Base-by-base conservation (phyloP, 345 rosid genomes). In the Eucalyptus victrix region DNA sequence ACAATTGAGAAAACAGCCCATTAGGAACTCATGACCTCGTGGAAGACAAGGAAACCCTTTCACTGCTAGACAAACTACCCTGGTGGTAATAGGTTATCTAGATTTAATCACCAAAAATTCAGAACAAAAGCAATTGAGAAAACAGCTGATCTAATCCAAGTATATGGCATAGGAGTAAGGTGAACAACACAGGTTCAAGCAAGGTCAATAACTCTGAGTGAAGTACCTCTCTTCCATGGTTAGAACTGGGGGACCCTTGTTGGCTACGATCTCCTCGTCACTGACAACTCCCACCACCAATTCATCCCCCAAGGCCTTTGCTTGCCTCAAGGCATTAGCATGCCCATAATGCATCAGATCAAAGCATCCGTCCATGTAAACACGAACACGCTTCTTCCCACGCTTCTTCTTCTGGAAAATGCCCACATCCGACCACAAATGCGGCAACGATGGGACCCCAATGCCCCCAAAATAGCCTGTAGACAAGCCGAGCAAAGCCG, bases 311-410 rank as follows among this genome's bases (percentile, higher is more conserved):
- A 96, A 93, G 88, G 96, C 96, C 93, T 95, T 95, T 21, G 99
- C 99, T 90, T 97, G 99, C 56, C 99, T 92, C 91, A 97, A 88
- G 6, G 99, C 99, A 90, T 97, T 96, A 88, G 97, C 97, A 89
- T 97, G 99, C 19, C 99, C 99, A 83, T 95, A 96, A 94, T 97
- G 99, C 99, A 97, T 97, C 90, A 97, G 96, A 92, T 97, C 99
- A 92, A 97, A 97, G 93, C 99, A 96, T 86, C 99, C 99, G 88
- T 97, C 99, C 99, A 97, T 97, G 96, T 96, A 97, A 86, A 97
- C 99, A 28, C 99, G 96, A 32, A 96, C 90, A 3, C 91, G 94
- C 93, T 92, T 96, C 92, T 92, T 95, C 83, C 94, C 93, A 7
- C 76, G 32, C 89, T 81, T 92, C 87, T 88, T 93, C 90, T 92